These are phyloP conservation scores for Gloeopeniophorella convolvens DNA, from an alignment of 768 basidiomycete species.

Conservation along the genomic window DNA sequence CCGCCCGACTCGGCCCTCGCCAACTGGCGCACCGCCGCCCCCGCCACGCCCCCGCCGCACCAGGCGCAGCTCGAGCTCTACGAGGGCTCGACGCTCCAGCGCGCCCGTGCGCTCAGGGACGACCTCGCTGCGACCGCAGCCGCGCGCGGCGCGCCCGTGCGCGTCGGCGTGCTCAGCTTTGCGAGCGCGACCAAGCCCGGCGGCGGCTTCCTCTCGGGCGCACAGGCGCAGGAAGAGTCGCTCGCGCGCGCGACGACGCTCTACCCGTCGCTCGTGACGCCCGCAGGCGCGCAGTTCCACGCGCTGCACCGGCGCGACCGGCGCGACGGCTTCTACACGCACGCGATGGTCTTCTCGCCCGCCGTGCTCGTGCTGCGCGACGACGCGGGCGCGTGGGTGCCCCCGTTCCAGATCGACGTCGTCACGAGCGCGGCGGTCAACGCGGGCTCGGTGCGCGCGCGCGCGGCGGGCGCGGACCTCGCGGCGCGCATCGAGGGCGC, in stretches of 20 bases:
- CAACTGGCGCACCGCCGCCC: conserved; percentile 34
- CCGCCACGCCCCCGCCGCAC: not conserved
- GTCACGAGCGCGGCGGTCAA: conserved; percentile 74
- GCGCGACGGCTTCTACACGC: conserved; percentile 59
- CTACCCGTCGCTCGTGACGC: conserved; percentile 53
- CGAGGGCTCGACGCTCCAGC: conserved; percentile 60
- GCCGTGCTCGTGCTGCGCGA: conserved; percentile 54
- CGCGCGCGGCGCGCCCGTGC: conserved; percentile 22
- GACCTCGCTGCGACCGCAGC: conserved; percentile 18
- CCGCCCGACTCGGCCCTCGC: conserved; percentile 42
- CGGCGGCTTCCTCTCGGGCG: conserved; percentile 67
- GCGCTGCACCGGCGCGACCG: conserved; percentile 42
- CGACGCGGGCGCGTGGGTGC: conserved; percentile 50
- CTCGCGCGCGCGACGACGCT: conserved; percentile 72
- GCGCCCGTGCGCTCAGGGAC: conserved; percentile 37
- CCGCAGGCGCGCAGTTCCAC: conserved; percentile 55
- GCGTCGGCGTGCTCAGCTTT: conserved; percentile 65
- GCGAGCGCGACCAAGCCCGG: conserved; percentile 71
- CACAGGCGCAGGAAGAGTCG: conserved; percentile 76
- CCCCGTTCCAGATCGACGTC: conserved; percentile 57
- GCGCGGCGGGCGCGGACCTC: conserved; percentile 3
- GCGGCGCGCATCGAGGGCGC: conserved; percentile 37
- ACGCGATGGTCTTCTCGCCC: conserved; percentile 74
- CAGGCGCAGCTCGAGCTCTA: conserved; percentile 38
- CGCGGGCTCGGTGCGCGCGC: conserved; percentile 42